Percentiles rank a stretch among this genome's conserved stretches.
These are phyloP conservation scores for Plasmodium falciparum DNA, from an alignment of 169 alveolate species.

Conservation along the genomic window DNA sequence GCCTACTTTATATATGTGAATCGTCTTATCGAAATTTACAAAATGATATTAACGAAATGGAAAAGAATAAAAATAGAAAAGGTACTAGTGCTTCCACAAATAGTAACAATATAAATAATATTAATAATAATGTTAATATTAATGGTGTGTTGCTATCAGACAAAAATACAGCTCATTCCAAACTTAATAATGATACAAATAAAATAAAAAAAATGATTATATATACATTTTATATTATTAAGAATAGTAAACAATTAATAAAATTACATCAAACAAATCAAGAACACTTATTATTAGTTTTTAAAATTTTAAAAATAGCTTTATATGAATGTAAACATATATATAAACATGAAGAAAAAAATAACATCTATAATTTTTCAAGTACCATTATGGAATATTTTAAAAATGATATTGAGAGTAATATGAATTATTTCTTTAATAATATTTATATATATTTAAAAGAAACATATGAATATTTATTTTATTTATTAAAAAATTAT, in stretches of 20 bases:
- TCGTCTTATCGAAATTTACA: slow-evolving; percentile 69
- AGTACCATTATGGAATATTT: slow-evolving; percentile 70
- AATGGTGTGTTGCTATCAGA: neutral
- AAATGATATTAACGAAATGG: slow-evolving; percentile 66
- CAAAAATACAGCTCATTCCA: slow-evolving; percentile 8
- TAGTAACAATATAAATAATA: too few species aligned
- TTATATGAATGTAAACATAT: slow-evolving; percentile 74
- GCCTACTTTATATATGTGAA: slow-evolving; percentile 67
- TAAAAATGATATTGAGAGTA: slow-evolving; percentile 73
- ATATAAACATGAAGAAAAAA: slow-evolving; percentile 58
- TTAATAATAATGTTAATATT: neutral
- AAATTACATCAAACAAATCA: slow-evolving; percentile 74
- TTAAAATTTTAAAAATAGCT: slow-evolving; percentile 60
- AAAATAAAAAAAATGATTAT: slow-evolving; percentile 70
- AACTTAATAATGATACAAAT: slow-evolving; percentile 28
- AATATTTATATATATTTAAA: slow-evolving; percentile 54
- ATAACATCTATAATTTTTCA: slow-evolving; percentile 61
- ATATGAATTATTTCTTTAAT: slow-evolving; percentile 49
- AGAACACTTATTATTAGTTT: slow-evolving; percentile 65
- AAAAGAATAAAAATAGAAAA: slow-evolving; percentile 56
- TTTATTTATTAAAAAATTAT: slow-evolving; percentile 53
- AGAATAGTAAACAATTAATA: slow-evolving; percentile 56
- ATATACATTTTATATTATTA: slow-evolving; percentile 69
- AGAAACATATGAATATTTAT: slow-evolving; percentile 75
- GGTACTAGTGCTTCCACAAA: too few species aligned